Base-by-base conservation (phyloP, 2,329 filamentous ascomycete genomes). In the Exophiala sp. region DNA sequence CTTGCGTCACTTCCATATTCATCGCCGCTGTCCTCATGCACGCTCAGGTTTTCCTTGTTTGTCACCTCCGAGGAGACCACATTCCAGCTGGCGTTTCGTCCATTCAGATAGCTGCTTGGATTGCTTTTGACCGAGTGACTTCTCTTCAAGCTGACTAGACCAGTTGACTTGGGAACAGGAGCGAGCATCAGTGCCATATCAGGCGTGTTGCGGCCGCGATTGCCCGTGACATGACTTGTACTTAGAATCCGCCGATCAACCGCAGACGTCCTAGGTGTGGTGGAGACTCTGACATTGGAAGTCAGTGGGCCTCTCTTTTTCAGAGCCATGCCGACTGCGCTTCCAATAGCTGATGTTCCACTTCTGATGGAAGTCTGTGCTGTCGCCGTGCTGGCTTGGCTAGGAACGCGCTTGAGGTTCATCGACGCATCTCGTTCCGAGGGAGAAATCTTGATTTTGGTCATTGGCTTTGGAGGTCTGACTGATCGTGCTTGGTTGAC, bases 401-500 rank as follows among this genome's bases (percentile, higher is more conserved):
- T 78, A 33, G 75, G 72, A 33, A 78, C 73, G 14, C 79, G 73
- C 62, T 79, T 80, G 51, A 79, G 70, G 59, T 72, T 78, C 75
- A 80, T 76, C 41, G 74, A 72, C 61, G 76, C 75, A 62, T 65
- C 63, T 36, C 63, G 48, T 29, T 63, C 61, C 14, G 55, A 55
- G 2, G 59, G 50, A 9, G 45, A 47, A 21, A 60, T 51, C 49
- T 55, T 61, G 34, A 56, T 47, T 52, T 51, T 63, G 52, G 65
- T 65, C 8, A 66, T 68, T 64, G 65, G 61, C 66, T 68, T 65
- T 69, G 73, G 33, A 65, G 68, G 66, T 40, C 94, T 88, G 54
- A 97, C 81, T 5, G 68, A 70, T 43, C 92, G 87, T 16, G 92
- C 96, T 69, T 97, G 92, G 64, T 97, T 91, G 74, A 99, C 95